These are phyloP conservation scores for Botryotinia globosa DNA, from an alignment of 2,329 filamentous ascomycete species.

Conservation along the genomic window DNA sequence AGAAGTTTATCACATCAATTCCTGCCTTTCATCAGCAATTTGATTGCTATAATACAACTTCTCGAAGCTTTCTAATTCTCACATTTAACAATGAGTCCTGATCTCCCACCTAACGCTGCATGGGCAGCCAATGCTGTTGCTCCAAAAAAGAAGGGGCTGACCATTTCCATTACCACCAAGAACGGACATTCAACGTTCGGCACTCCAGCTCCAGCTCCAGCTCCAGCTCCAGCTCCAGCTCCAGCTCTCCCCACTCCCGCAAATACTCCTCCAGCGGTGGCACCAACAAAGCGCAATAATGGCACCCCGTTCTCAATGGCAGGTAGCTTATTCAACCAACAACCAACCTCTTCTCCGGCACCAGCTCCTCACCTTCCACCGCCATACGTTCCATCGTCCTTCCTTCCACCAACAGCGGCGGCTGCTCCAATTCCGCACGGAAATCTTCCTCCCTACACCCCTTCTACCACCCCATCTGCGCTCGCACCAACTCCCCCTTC, in stretches of 20 bases:
- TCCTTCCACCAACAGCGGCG: not conserved
- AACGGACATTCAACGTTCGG: not conserved
- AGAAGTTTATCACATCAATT: not conserved
- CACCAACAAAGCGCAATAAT: not conserved
- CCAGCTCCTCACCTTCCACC: not conserved
- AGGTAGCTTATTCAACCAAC: not conserved
- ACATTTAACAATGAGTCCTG: not conserved
- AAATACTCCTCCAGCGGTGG: not conserved
- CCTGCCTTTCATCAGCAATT: not conserved
- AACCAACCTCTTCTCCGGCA: not conserved
- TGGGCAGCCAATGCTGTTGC: not conserved
- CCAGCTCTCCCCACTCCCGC: not conserved
- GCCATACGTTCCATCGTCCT: not conserved
- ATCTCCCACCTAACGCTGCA: not conserved
- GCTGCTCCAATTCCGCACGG: not conserved
- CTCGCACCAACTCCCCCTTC: not conserved
- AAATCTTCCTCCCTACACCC: not conserved
- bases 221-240: too few species aligned
- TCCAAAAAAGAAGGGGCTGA: not conserved
- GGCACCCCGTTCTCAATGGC: not conserved
- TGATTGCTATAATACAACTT: not conserved
- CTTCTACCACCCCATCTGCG: not conserved
- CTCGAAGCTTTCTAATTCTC: not conserved
- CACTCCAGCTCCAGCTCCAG: not conserved
- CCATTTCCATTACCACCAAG: not conserved